Evolutionary conservation across 352 stramenopile genomes (phyloP).

Genomic region (Phytophthora megakarya): DNA sequence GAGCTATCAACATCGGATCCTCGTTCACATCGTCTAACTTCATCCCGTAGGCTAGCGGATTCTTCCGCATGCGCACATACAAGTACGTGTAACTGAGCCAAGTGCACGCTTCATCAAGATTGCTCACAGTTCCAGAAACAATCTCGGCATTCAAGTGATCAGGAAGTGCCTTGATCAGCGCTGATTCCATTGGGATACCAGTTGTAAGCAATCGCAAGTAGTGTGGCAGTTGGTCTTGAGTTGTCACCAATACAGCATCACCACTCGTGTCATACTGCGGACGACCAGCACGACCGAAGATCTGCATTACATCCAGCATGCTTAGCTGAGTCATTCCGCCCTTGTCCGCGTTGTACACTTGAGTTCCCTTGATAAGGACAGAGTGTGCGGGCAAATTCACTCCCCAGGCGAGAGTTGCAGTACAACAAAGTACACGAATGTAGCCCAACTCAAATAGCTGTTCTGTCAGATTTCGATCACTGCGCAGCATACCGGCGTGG

Average conservation of each 20-base stretch:
- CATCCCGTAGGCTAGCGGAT: conserved; percentile 98
- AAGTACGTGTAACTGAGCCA: conserved; percentile 99
- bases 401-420: conserved; percentile 98
- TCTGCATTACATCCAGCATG: conserved; percentile 99
- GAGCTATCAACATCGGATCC: conserved; percentile 87
- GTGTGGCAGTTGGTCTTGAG: conserved; percentile 90
- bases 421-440: conserved; percentile 98
- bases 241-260: conserved; percentile 99
- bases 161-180: conserved; percentile 97
- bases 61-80: conserved; percentile 98
- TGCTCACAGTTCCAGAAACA: conserved; percentile 98
- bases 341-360: conserved; percentile 99
- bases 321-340: conserved; percentile 96
- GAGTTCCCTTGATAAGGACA: conserved; percentile 99
- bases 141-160: conserved; percentile 99
- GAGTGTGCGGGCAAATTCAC: conserved; percentile 99
- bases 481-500: conserved; percentile 97
- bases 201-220: conserved; percentile 97
- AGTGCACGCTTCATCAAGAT: conserved; percentile 94
- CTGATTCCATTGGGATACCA: conserved; percentile 97
- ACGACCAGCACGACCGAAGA: conserved; percentile 98
- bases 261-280: conserved; percentile 99
- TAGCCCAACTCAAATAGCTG: conserved; percentile 97
- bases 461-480: conserved; percentile 95
- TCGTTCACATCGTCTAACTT: conserved; percentile 91